Evolutionary conservation across 139 green algal species (phyloP).

Genomic region (Chlorella vulgaris): DNA sequence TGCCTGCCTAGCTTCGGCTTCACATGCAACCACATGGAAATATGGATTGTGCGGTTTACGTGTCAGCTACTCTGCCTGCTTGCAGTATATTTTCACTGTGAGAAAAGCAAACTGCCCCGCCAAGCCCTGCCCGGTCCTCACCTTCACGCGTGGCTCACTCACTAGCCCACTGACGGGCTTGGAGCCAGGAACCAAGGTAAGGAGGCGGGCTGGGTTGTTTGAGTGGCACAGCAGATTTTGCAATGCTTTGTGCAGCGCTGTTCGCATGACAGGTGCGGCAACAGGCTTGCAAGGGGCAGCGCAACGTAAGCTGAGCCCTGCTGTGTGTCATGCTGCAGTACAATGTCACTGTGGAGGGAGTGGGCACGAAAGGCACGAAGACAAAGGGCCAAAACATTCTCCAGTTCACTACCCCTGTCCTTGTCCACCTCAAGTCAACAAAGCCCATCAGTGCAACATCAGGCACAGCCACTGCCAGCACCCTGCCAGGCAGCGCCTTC

Average conservation of each 20-base stretch:
- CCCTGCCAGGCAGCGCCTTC: not conserved
- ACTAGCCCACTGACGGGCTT: not conserved
- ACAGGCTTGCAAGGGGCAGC: too few relatives aligned
- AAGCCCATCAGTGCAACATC: not conserved
- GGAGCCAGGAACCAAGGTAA: conserved; percentile 6
- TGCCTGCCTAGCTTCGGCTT: not conserved
- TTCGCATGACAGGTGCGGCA: too few relatives aligned
- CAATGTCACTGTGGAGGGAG: not conserved
- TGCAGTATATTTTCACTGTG: not conserved
- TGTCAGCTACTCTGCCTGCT: not conserved
- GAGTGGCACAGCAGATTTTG: not conserved
- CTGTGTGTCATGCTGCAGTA: not conserved
- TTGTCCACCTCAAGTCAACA: not conserved
- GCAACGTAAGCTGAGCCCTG: not conserved
- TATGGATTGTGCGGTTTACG: not conserved
- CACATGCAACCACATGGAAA: not conserved
- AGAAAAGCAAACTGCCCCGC: not conserved
- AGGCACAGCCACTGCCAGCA: not conserved
- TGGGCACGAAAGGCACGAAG: not conserved
- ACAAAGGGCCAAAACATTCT: not conserved
- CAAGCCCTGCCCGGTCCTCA: not conserved
- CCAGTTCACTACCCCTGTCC: not conserved
- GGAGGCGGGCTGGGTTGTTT: too few relatives aligned
- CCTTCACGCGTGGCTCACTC: not conserved
- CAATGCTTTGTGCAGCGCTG: not conserved